Evolutionary conservation across 768 basidiomycete species (phyloP), one percentile per base, ranked within the genome.

Genomic region (Trametes cingulata): DNA sequence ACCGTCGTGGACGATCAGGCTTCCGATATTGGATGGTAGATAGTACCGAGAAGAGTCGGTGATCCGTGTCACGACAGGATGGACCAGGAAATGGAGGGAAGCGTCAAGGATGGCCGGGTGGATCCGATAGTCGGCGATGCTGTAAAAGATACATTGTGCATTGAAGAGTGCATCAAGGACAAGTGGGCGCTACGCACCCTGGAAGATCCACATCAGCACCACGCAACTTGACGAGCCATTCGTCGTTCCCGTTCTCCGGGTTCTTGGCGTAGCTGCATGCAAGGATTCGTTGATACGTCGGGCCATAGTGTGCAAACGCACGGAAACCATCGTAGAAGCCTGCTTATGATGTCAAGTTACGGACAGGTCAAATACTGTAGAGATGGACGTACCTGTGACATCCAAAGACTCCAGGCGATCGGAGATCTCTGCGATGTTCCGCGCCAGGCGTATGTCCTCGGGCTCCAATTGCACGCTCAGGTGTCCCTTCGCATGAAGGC

Each of bases 41-140:
- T 72, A 76, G 61, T 73, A 76, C 24, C 64, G 64, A 25, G 65
- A 69, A 9, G 58, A 60, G 49, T 74, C 72, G 33, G 60, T 62
- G 56, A 72, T 69, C 8, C 71, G 71, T 7, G 71, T 72, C 54
- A 77, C 66, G 2, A 67, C 55, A 24, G 68, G 71, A 54, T 75
- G 72, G 3, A 73, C 66, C 7, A 69, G 57, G 47, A 70, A 66
- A 36, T 78, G 76, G 6, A 78, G 51, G 39, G 73, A 73, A 4
- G 73, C 70, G 55, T 78, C 77, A 8, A 79, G 60, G 17, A 77
- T 71, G 5, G 75, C 75, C 1, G 76, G 76, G 47, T 77, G 73
- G n/a, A 76, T 61, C 37, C 67, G 27, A 52, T 76, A 75, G 33
- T 69, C 65, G 13, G 54, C 58, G 12, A 56, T 27, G 29, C n/a